Conservation (phyloP, 2,329 filamentous ascomycete genomes). For the Botrytis galanthina region DNA sequence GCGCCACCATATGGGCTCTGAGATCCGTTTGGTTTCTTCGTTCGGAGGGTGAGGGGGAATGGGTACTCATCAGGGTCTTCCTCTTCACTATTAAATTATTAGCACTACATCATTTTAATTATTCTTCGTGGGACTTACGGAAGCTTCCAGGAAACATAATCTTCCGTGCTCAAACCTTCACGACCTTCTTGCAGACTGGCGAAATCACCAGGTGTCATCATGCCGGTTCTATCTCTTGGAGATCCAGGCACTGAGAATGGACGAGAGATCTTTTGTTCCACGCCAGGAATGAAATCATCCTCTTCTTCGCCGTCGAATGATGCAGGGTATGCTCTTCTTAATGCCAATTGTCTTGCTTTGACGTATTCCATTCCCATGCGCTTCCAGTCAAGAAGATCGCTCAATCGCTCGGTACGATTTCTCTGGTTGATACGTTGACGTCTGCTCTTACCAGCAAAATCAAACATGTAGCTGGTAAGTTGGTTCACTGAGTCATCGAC, state of each 20-base stretch:
- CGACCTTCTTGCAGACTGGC: slow-evolving; percentile 91
- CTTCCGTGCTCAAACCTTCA: slow-evolving; percentile 90
- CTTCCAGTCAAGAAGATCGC: slow-evolving; percentile 97
- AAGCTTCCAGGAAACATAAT: slow-evolving; percentile 97
- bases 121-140: slow-evolving; percentile 65
- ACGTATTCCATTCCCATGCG: slow-evolving; percentile 99
- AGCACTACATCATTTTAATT: slow-evolving; percentile 15
- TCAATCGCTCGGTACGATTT: slow-evolving; percentile 91
- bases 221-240: slow-evolving; percentile 83
- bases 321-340: slow-evolving; percentile 85
- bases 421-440: slow-evolving; percentile 98
- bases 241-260: slow-evolving; percentile 93
- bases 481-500: slow-evolving; percentile 98
- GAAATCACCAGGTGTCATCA: slow-evolving; percentile 99
- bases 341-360: slow-evolving; percentile 89
- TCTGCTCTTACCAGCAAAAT: slow-evolving; percentile 89
- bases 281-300: slow-evolving; percentile 86
- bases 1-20: slow-evolving; percentile 36
- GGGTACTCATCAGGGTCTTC: slow-evolving; percentile 82
- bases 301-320: slow-evolving; percentile 80
- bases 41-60: slow-evolving; percentile 65
- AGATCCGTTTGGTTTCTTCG: slow-evolving; percentile 40
- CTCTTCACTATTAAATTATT: slow-evolving; percentile 64
- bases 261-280: slow-evolving; percentile 91
- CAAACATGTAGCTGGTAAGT: slow-evolving; percentile 86